Conservation (phyloP, 257 asterid genomes). For the Fraxinus excelsior region DNA sequence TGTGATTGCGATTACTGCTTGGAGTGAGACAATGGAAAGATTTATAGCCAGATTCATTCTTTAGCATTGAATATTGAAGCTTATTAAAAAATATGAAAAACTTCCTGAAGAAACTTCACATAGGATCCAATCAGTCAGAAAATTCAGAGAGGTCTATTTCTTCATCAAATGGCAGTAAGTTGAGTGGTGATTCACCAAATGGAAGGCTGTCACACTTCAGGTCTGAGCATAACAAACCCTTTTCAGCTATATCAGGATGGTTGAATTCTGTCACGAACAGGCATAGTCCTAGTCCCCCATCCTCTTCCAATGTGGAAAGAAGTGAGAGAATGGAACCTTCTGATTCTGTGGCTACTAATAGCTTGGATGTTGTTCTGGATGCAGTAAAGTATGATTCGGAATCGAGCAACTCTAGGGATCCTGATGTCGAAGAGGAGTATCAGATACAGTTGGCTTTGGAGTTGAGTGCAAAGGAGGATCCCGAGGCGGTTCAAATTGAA, state of each 20-base stretch:
- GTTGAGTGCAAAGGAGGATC: constrained; percentile 95
- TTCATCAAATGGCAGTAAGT: constrained; percentile 54
- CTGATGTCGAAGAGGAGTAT: constrained; percentile 87
- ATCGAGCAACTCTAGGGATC: constrained; percentile 71
- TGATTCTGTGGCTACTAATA: constrained; percentile 72
- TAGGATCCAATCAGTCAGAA: constrained; percentile 71
- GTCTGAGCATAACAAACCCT: constrained; percentile 65
- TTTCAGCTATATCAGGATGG: constrained; percentile 91
- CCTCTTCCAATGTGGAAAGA: constrained; percentile 58
- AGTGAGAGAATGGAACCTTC: constrained; percentile 61
- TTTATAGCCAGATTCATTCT: constrained; percentile 46
- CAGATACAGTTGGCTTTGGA: constrained; percentile 91
- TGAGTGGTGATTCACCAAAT: constrained; percentile 52
- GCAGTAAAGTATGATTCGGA: constrained; percentile 59
- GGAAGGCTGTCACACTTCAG: constrained; percentile 52
- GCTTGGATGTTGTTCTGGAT: constrained; percentile 67
- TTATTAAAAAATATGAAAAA: constrained; percentile 63
- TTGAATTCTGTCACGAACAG: constrained; percentile 73
- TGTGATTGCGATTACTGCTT: constrained; percentile 48
- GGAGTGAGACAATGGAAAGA: constrained; percentile 58
- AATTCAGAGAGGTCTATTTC: constrained; percentile 75
- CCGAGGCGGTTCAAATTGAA: constrained; percentile 98
- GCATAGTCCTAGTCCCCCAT: constrained; percentile 75
- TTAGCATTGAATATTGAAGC: constrained; percentile 47
- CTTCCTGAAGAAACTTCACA: constrained; percentile 77